phyloP scores from a whole-genome alignment of 176 grass and related monocot species.

The Neostapfia colusana region DNA sequence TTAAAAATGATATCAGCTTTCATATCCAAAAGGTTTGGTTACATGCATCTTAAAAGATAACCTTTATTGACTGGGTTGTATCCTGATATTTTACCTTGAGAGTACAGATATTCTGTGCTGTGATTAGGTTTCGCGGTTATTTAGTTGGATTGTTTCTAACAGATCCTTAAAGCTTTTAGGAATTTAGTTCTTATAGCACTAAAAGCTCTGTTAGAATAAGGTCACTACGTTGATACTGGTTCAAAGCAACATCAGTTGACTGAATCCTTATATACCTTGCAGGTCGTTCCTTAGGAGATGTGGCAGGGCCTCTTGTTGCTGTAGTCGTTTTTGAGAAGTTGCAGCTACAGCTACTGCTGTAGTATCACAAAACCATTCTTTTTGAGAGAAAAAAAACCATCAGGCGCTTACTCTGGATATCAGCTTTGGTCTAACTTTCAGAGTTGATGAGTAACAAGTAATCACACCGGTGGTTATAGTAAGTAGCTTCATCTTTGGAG shows the following conservation, averaged over 20 bases:
- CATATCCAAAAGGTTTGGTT: neutral
- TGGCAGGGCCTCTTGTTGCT: constrained; percentile 68
- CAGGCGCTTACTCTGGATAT: constrained; percentile 13
- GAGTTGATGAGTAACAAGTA: constrained; percentile 44
- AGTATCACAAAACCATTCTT: constrained; percentile 26
- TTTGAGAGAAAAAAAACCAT: too few species aligned
- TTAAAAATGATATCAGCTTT: neutral
- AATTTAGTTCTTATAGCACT: neutral
- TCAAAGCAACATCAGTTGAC: constrained; percentile 8
- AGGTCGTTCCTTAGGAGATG: constrained; percentile 91
- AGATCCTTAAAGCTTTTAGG: neutral
- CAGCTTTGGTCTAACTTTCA: constrained; percentile 29
- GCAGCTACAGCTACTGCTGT: constrained; percentile 57
- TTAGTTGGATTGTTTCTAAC: neutral
- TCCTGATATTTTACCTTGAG: neutral
- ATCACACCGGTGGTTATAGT: neutral
- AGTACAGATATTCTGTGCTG: neutral
- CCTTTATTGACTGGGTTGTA: neutral
- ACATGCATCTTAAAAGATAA: neutral
- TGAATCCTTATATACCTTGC: constrained; percentile 30
- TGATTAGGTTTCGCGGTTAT: neutral
- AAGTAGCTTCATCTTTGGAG: constrained; percentile 1
- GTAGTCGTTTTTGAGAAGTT: constrained; percentile 76
- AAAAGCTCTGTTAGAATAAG: neutral
- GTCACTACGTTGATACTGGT: neutral